phyloP scores from a whole-genome alignment of 2,329 filamentous ascomycete species.

The Colletotrichum liaoningense region DNA sequence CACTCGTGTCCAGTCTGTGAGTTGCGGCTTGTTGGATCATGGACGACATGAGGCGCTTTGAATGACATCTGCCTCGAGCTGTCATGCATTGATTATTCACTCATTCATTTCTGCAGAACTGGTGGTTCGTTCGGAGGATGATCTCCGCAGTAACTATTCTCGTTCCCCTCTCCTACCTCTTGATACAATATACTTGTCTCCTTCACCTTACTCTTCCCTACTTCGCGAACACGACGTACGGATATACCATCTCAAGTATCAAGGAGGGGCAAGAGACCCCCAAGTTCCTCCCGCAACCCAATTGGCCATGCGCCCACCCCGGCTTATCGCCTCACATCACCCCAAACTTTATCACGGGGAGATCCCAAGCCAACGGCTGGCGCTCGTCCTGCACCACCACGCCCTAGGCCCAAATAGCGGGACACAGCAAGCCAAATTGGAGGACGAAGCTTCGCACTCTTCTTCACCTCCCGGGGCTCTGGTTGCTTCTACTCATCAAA shows the following conservation, averaged over 20 bases:
- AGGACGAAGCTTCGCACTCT: not conserved
- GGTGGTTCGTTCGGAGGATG: not conserved
- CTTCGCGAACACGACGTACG: not conserved
- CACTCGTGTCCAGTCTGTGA: not conserved
- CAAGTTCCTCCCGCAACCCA: not conserved
- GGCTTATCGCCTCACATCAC: slow-evolving; percentile 15
- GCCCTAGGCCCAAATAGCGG: slow-evolving; percentile 10
- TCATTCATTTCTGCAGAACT: not conserved
- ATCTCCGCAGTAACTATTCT: not conserved
- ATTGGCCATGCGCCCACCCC: slow-evolving; percentile 8
- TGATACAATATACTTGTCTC: not conserved
- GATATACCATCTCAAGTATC: not conserved
- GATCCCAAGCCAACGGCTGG: slow-evolving; percentile 23
- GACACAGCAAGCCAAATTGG: not conserved
- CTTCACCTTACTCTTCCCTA: not conserved
- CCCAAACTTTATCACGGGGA: slow-evolving; percentile 21
- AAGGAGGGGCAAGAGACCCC: not conserved
- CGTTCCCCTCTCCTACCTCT: not conserved
- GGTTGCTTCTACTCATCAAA: not conserved
- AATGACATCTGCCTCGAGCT: not conserved
- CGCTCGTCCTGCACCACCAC: not conserved
- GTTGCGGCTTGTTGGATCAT: not conserved
- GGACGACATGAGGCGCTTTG: not conserved
- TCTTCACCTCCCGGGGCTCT: not conserved
- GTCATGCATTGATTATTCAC: not conserved